Base-by-base conservation (phyloP, 345 rosid species). In the Citrus hindsii region DNA sequence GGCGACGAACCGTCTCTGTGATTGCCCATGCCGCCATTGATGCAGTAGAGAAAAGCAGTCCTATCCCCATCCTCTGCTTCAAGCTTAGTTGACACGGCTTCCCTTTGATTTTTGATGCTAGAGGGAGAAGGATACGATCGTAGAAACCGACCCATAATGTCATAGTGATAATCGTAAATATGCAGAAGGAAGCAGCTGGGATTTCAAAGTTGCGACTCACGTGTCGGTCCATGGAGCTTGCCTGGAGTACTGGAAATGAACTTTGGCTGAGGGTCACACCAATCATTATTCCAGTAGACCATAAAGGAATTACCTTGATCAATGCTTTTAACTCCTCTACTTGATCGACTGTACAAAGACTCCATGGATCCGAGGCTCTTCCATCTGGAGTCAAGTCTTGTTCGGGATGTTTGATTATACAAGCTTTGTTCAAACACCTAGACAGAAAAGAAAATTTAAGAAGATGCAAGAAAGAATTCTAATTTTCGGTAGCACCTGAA, bases 311-410 rank as follows among this genome's bases (percentile, higher is more conserved):
- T 33, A 91, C 79, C 40, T 60, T 85, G 53, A 91, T 77, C 5
- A 89, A 77, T 65, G 88, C 82, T 83, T 91, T 91, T 35, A 91
- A 78, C 61, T 87, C 92, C 75, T 90, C 93, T n/a, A 88, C 93
- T 87, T 88, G 92, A 74, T 90, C 86, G 0, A 84, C 75, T 1
- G 87, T 87, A 79, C 91, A 91, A 21, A 87, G 86, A 62, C 78
- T 86, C 93, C 92, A 87, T 3, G 85, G 83, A 65, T 84, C 75
- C 10, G 67, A 33, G 48, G 90, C 78, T 7, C 42, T 75, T 71
- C 83, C 86, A 30, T 87, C 87, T 9, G 38, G 37, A 14, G 76
- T 74, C 61, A 87, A 67, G 69, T 87, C 90, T 75, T 80, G 68
- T 22, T 82, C 60, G 0, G 84, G 83, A 75, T 88, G 72, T 66